A percentile compares a stretch with the other conserved stretches of the same genome.
Conservation (phyloP, 2,329 filamentous ascomycete species). For the Orbilia quercus region DNA sequence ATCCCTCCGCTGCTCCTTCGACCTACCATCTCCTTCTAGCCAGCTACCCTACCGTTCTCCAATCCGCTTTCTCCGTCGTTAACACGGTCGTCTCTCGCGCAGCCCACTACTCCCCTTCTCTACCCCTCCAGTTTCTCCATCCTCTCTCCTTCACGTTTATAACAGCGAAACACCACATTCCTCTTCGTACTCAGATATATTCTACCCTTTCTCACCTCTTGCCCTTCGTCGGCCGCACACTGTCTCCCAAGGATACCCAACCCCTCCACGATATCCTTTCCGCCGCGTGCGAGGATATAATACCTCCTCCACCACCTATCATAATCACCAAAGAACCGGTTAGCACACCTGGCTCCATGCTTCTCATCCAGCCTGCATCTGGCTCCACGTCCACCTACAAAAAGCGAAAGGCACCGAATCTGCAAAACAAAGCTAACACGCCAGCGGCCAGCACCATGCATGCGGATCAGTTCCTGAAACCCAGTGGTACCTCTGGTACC, state of each 20-base stretch:
- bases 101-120: conserved; percentile 25
- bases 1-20: conserved; percentile 18
- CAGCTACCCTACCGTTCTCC: conserved; percentile 18
- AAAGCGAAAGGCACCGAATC: conserved; percentile 45
- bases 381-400: conserved; percentile 41
- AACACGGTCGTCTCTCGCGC: conserved; percentile 6
- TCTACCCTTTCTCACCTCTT: conserved; percentile 19
- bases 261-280: conserved; percentile 27
- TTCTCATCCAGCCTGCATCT: conserved; percentile 39
- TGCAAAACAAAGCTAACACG: conserved; percentile 56
- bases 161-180: conserved; percentile 18
- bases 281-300: conserved; percentile 41
- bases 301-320: conserved; percentile 42
- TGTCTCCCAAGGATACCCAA: conserved; percentile 32
- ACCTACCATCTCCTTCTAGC: conserved; percentile 37
- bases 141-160: conserved; percentile 34
- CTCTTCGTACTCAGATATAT: conserved; percentile 20
- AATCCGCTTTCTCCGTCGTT: conserved; percentile 9
- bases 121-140: conserved; percentile 45
- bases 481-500: conserved; percentile 2
- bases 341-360: conserved; percentile 30
- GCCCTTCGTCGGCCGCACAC: conserved; percentile 21
- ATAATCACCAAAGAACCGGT: conserved; percentile 46
- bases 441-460: conserved; percentile 55
- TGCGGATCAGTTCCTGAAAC: conserved; percentile 57